Evolutionary conservation across 2,329 filamentous ascomycete species (phyloP).

Genomic region (Cadophora luteo-olivacea): DNA sequence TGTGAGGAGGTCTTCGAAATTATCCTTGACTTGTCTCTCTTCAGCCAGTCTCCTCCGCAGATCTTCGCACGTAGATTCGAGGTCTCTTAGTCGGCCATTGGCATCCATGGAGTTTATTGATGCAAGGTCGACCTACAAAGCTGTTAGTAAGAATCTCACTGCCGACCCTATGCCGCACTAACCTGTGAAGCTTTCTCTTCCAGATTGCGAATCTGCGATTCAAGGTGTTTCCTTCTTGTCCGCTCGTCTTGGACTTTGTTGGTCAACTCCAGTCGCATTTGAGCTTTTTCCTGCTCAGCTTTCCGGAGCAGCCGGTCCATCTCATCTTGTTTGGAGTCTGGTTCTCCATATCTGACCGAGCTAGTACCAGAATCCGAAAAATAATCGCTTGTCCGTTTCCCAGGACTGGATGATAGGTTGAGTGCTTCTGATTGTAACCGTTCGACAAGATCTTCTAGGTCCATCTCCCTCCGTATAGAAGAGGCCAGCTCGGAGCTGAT

Average conservation of each 20-base stretch:
- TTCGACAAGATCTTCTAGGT: slow-evolving; percentile 93
- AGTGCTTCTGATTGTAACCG: slow-evolving; percentile 79
- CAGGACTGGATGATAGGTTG: slow-evolving; percentile 58
- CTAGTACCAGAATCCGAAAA: slow-evolving; percentile 96
- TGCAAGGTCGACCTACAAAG: slow-evolving; percentile 48
- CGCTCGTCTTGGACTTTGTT: slow-evolving; percentile 89
- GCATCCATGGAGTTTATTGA: slow-evolving; percentile 63
- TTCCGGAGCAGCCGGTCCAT: slow-evolving; percentile 82
- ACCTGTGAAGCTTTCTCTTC: slow-evolving; percentile 77
- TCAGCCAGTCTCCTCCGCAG: slow-evolving; percentile 81
- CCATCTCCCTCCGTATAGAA: slow-evolving; percentile 95
- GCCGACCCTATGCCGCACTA: slow-evolving; percentile 33
- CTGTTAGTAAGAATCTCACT: slow-evolving; percentile 33
- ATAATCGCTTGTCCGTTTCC: slow-evolving; percentile 89
- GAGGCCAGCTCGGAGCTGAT: slow-evolving; percentile 91
- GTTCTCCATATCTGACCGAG: slow-evolving; percentile 73
- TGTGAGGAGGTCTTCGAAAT: slow-evolving; percentile 89
- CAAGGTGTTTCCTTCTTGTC: slow-evolving; percentile 74
- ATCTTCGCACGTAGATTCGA: slow-evolving; percentile 83
- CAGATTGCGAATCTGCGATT: slow-evolving; percentile 83
- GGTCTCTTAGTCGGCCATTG: slow-evolving; percentile 71
- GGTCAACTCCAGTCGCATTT: slow-evolving; percentile 82
- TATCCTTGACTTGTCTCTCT: slow-evolving; percentile 86
- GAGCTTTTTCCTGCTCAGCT: slow-evolving; percentile 90
- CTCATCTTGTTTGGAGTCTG: slow-evolving; percentile 69